A percentile compares a stretch with the other conserved stretches of the same genome.
Evolutionary conservation across 257 asterid species (phyloP).

Genomic region (Paraleonurus japonicus): DNA sequence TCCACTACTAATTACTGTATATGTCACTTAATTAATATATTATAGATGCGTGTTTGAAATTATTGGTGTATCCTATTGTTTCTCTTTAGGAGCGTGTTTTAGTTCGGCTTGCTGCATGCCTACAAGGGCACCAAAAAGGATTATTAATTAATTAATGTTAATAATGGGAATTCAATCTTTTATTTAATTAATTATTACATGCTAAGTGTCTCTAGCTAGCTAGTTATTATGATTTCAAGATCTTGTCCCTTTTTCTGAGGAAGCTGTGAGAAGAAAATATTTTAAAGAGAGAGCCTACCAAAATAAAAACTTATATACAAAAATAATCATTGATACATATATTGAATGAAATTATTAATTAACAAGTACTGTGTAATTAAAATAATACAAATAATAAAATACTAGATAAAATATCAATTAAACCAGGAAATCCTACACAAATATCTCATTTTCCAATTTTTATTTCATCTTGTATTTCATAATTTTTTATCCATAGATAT

Average conservation of each 20-base stretch:
- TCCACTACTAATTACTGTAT: neutral
- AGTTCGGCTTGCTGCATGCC: conserved; percentile 9
- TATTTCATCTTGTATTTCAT: neutral
- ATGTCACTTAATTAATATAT: neutral
- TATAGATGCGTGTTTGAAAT: neutral
- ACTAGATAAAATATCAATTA: neutral
- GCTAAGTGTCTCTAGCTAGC: neutral
- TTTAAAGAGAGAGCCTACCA: neutral
- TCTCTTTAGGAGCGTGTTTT: neutral
- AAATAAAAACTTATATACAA: neutral
- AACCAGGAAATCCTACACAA: too few species aligned
- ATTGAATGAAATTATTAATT: too few species aligned
- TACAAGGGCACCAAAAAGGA: neutral
- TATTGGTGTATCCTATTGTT: neutral
- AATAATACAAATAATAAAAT: too few species aligned
- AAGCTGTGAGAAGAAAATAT: neutral
- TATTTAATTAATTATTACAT: neutral
- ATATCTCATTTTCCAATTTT: neutral
- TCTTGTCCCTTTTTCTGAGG: neutral
- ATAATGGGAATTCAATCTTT: neutral
- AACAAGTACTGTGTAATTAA: too few species aligned
- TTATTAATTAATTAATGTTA: neutral
- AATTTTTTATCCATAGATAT: neutral
- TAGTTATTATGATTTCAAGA: neutral
- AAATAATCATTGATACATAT: too few species aligned